Evolutionary conservation across 2,329 filamentous ascomycete genomes (phyloP), one percentile per base, ranked within the genome.

Genomic region (Phaeoacremonium minimum): DNA sequence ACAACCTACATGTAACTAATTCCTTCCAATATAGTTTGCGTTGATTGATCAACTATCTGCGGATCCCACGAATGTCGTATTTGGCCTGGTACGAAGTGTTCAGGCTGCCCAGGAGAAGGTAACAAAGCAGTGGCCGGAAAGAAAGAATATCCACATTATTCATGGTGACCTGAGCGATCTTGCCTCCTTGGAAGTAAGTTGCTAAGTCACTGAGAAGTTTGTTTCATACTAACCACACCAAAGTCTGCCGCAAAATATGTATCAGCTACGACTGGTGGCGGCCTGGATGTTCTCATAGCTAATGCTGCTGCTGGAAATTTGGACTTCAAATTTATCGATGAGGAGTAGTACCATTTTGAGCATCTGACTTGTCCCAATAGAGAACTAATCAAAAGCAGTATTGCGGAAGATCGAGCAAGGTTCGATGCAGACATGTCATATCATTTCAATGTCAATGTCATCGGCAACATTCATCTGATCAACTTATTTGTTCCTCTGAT

Each of bases 401-500:
- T n/a, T n/a, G n/a, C n/a, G n/a, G n/a, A n/a, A n/a, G n/a, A n/a
- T n/a, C n/a, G n/a, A n/a, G n/a, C n/a, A n/a, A n/a, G n/a, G n/a
- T n/a, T n/a, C n/a, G n/a, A n/a, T n/a, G n/a, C n/a, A n/a, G n/a
- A n/a, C n/a, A n/a, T n/a, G n/a, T n/a, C n/a, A n/a, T n/a, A n/a
- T n/a, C n/a, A 41, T 7, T 63, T 69, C 41, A 49, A 66, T 6
- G 55, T 60, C 40, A 78, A 78, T 38, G 64, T 71, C 5, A 28
- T 74, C 6, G 69, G 62, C 18, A 63, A 68, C 32, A 56, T 77
- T 30, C 63, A 75, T 40, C 57, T 74, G 0, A 66, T 71, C 50
- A 70, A 71, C 45, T 40, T 64, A 1, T 75, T 73, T 46, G 19
- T 73, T 1, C 72, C 74, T 0, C 56, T 77, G 0, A 53, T 80